Evolutionary conservation across 495 filamentous ascomycete genomes (phyloP).

Genomic region (Penicillium mononematosum): DNA sequence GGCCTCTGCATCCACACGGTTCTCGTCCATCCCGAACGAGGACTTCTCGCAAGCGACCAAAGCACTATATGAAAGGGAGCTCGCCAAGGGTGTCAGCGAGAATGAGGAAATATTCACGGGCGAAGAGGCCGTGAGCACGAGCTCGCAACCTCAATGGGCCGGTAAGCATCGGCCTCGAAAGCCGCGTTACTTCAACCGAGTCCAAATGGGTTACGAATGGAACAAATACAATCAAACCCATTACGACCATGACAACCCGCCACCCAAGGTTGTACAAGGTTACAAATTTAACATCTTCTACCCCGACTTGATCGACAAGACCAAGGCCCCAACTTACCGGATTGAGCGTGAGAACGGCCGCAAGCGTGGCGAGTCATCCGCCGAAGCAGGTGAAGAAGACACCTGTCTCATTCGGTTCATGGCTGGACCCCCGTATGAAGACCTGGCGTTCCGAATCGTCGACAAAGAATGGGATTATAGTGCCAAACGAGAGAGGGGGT

Average conservation of each 20-base stretch:
- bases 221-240: slow-evolving; percentile 99
- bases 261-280: slow-evolving; percentile 96
- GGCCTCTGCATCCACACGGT: slow-evolving; percentile 60
- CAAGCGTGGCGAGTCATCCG: slow-evolving; percentile 86
- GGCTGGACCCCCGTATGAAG: slow-evolving; percentile 93
- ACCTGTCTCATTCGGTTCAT: slow-evolving; percentile 96
- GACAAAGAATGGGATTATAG: slow-evolving; percentile 99
- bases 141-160: slow-evolving; percentile 75
- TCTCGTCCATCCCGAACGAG: slow-evolving; percentile 71
- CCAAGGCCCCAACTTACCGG: slow-evolving; percentile 88
- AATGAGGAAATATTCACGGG: slow-evolving; percentile 95
- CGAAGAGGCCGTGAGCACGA: slow-evolving; percentile 74
- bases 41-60: slow-evolving; percentile 91
- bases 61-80: slow-evolving; percentile 87
- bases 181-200: slow-evolving; percentile 95
- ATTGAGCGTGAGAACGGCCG: slow-evolving; percentile 91
- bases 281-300: slow-evolving; percentile 99
- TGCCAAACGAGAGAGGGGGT: slow-evolving; percentile 91
- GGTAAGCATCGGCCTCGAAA: slow-evolving; percentile 89
- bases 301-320: slow-evolving; percentile 95
- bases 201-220: slow-evolving; percentile 99
- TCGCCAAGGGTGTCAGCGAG: slow-evolving; percentile 86
- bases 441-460: slow-evolving; percentile 96
- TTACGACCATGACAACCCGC: slow-evolving; percentile 98
- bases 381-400: slow-evolving; percentile 95